A percentile compares a stretch with the other conserved stretches of the same genome.
Conservation (phyloP, 1,284 basidiomycete species). For the Cryptococcus sp. region DNA sequence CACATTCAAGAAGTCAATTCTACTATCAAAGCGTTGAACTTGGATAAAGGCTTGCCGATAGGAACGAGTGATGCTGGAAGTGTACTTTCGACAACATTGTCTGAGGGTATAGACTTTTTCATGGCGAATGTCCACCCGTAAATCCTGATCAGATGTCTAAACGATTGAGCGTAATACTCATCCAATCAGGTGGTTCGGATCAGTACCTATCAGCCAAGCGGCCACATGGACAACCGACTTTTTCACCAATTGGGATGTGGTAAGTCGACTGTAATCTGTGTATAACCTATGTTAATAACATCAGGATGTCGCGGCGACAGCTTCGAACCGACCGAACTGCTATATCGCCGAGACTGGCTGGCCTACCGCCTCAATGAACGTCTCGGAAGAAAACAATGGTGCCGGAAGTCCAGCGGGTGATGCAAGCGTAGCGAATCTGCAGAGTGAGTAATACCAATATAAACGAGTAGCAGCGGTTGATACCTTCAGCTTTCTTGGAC, state of each 20-base stretch:
- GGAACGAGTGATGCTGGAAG: conserved; percentile 89
- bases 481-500: conserved; percentile 59
- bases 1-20: conserved; percentile 63
- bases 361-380: conserved; percentile 55
- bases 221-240: conserved; percentile 63
- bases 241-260: conserved; percentile 59
- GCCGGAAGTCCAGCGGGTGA: conserved; percentile 31
- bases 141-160: conserved; percentile 10
- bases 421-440: conserved; percentile 66
- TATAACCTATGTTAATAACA: conserved; percentile 8
- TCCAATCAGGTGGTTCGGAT: conserved; percentile 51
- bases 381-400: conserved; percentile 58
- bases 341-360: conserved; percentile 92
- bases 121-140: conserved; percentile 67
- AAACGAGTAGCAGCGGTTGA: neutral
- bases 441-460: conserved; percentile 46
- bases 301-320: conserved; percentile 35
- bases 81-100: conserved; percentile 70
- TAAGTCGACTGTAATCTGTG: conserved; percentile 30
- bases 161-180: neutral
- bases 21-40: conserved; percentile 51
- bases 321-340: conserved; percentile 64
- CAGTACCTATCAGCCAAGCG: conserved; percentile 63
- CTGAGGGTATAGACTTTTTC: conserved; percentile 65
- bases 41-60: conserved; percentile 58